Conservation (phyloP, 345 rosid genomes). For the Garcia nutans region DNA sequence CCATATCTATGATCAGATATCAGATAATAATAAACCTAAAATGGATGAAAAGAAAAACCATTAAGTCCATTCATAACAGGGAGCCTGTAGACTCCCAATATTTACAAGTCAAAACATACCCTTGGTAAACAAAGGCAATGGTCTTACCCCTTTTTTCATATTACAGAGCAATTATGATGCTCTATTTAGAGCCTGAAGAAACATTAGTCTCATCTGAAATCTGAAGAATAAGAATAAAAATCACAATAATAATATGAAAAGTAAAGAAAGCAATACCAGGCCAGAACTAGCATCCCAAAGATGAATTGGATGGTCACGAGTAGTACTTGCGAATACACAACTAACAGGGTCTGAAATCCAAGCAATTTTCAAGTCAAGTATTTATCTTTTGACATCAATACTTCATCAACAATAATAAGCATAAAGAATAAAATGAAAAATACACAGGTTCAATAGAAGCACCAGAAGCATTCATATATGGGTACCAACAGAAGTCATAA, state of each 20-base stretch:
- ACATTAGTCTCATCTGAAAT: constrained; percentile 9
- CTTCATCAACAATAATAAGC: constrained; percentile 11
- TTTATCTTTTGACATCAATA: constrained; percentile 1
- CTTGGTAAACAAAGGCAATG: neutral
- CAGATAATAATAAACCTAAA: constrained; percentile 17
- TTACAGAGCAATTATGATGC: constrained; percentile 3
- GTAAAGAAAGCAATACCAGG: constrained; percentile 50
- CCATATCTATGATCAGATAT: constrained; percentile 8
- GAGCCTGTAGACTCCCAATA: neutral
- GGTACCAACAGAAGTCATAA: constrained; percentile 96
- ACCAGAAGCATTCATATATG: constrained; percentile 91
- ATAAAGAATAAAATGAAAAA: neutral
- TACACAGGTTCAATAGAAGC: neutral
- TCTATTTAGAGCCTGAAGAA: constrained; percentile 5
- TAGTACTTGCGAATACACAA: constrained; percentile 82
- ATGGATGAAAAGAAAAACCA: constrained; percentile 4
- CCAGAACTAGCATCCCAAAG: constrained; percentile 95
- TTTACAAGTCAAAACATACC: neutral
- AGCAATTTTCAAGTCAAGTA: constrained; percentile 18
- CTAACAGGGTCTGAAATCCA: constrained; percentile 65
- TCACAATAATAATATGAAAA: neutral
- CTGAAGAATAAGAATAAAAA: neutral
- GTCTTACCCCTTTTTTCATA: neutral
- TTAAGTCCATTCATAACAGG: neutral
- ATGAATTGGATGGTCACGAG: constrained; percentile 98